Evolutionary conservation across 768 basidiomycete genomes (phyloP).

Genomic region (Mrakia hoshinonis): DNA sequence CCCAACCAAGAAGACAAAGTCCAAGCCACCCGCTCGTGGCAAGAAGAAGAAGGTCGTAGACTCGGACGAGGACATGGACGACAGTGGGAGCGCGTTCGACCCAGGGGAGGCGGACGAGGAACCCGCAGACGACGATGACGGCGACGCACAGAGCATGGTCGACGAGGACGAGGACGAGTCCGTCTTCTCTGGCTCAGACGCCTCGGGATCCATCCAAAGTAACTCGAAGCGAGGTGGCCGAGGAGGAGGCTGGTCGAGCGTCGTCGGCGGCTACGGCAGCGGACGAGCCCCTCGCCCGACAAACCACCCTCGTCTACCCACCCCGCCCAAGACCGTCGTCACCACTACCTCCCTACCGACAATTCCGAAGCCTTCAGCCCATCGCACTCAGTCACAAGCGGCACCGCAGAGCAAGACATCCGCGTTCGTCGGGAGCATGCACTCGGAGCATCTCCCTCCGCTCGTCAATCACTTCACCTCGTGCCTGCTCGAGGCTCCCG

Average conservation of each 20-base stretch:
- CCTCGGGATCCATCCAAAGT: no score
- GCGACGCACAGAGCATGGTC: background rate
- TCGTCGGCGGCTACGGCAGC: background rate
- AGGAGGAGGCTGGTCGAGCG: background rate
- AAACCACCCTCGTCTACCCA: background rate
- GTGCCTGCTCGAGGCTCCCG: conserved; percentile 4
- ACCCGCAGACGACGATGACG: background rate
- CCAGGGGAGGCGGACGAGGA: background rate
- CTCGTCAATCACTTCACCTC: conserved; percentile 22
- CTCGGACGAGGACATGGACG: background rate
- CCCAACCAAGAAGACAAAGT: background rate
- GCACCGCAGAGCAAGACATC: background rate
- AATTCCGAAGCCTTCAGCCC: background rate
- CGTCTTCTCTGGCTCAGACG: background rate
- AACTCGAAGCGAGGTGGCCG: background rate
- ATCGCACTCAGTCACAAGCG: background rate
- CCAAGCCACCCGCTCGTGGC: background rate
- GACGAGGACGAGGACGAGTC: background rate
- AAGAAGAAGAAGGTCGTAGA: background rate
- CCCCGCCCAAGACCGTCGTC: background rate
- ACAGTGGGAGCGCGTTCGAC: conserved; percentile 9
- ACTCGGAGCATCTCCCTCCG: conserved; percentile 24
- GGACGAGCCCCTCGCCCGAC: background rate
- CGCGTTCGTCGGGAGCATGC: background rate
- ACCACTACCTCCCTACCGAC: background rate